phyloP scores from a whole-genome alignment of 1,139 yeast species.

The Lodderomyces beijingensis region DNA sequence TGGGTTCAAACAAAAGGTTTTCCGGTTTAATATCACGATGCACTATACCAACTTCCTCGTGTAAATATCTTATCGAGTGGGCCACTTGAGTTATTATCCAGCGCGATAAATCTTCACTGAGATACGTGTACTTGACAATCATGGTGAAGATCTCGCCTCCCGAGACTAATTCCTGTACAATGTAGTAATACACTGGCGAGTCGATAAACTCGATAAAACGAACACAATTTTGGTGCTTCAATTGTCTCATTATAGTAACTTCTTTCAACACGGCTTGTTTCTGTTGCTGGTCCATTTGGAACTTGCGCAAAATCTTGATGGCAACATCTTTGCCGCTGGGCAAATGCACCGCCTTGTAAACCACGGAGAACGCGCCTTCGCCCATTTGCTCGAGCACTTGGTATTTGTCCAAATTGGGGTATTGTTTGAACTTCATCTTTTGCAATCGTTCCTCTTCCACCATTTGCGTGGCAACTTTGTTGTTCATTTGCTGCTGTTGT shows the following conservation, averaged over 20 bases:
- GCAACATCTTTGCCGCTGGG: conserved; percentile 60
- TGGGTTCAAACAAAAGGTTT: conserved; percentile 56
- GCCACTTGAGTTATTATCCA: conserved; percentile 52
- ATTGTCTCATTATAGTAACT: conserved; percentile 55
- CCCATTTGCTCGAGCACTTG: conserved; percentile 66
- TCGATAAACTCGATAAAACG: conserved; percentile 47
- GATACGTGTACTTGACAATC: conserved; percentile 52
- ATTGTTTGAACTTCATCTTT: conserved; percentile 33
- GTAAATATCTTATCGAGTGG: conserved; percentile 45
- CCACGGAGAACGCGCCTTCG: conserved; percentile 92
- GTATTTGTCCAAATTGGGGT: conserved; percentile 47
- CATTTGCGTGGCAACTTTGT: conserved; percentile 53
- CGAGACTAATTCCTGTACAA: conserved; percentile 48
- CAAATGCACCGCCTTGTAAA: conserved; percentile 61
- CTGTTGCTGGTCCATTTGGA: conserved; percentile 51
- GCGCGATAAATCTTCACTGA: conserved; percentile 51
- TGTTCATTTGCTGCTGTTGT: conserved; percentile 22
- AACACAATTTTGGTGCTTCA: conserved; percentile 48
- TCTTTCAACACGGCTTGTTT: conserved; percentile 53
- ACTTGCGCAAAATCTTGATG: conserved; percentile 51
- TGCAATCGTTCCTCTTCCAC: conserved; percentile 57
- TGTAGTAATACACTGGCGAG: conserved; percentile 44
- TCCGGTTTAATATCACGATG: conserved; percentile 59
- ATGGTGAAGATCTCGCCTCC: conserved; percentile 60
- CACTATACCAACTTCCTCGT: conserved; percentile 54